Evolutionary conservation across 2,329 filamentous ascomycete genomes (phyloP), one percentile per base, ranked within the genome.

Genomic region (Trichophaea hybrida): DNA sequence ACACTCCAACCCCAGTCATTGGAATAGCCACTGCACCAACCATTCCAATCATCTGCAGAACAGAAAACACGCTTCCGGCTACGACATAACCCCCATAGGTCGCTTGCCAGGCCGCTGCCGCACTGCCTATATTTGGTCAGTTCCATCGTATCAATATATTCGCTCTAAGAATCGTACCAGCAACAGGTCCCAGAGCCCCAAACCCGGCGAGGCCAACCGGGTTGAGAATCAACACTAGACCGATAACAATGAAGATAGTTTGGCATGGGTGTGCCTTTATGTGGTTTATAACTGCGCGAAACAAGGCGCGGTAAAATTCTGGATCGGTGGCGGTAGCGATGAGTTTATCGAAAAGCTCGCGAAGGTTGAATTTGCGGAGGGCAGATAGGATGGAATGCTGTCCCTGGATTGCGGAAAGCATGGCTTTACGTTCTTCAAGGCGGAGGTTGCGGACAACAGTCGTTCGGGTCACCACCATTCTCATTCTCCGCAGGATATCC

Each of bases 31-130:
- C 12, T 34, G 53, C 4, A 2, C 15, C 10, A 6, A 43, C 5
- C 51, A 56, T 56, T 4, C 50, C 32, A 17, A 55, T 6, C 2
- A 37, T 49, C 31, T 59, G 58, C 13, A 59, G 37, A 2, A 56
- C 31, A 0, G 51, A 40, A 32, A 59, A 59, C 4, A 38, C 12
- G 6, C 51, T 49, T 0, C 33, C 40, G 5, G 58, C 51, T 2
- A 52, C 51, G 5, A 50, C n/a, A 6, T 33, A 37, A 6, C 33
- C 17, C 3, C 58, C 51, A 17, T 56, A 40, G 12, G 35, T 7
- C 5, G 58, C 40, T 43, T 59, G 58, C 51, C 51, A 56, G 35
- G 35, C 52, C 7, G 51, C 52, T 3, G 58, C 51, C 1, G 56
- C 1, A 2, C 38, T 49, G 10, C 51, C 58, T 59, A 24, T 24